Base-by-base conservation (phyloP, 768 basidiomycete species). In the Suillus americanus region DNA sequence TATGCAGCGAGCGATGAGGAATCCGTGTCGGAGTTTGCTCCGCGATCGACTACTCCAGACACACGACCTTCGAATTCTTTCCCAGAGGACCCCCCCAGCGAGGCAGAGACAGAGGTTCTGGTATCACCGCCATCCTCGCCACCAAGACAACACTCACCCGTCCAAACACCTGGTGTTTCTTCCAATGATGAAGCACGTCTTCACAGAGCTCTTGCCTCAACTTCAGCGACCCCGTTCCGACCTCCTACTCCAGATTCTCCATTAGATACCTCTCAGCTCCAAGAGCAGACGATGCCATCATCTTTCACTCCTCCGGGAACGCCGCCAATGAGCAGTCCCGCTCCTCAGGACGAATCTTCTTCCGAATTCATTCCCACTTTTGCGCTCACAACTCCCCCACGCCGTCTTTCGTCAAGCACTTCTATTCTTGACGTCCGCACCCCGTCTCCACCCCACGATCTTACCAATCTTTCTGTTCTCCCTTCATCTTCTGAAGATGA, bases 381-480 rank as follows among this genome's bases (percentile, higher is more conserved):
- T 41, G 60, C 67, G 8, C 74, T 81, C 53, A 73, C 79, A 48
- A 86, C 88, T 1, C 87, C 86, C 8, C 84, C 84, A 12, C 81
- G 79, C 35, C 78, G 74, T 53, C 67, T 75, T 23, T 80, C 80
- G 3, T 78, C 82, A 53, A 76, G 69, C 61, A 73, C 73, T 37
- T 79, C 83, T 12, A 82, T 78, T 64, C 65, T 80, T 16, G 83
- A 85, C 61, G 87, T 86, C 68, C 77, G 81, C 68, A 89, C 87
- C 0, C 89, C 88, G 10, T 86, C 89, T 1, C 88, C 90, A 37
- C 86, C 87, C 1, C 79, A 78, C 48, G 83, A 79, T 53, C 79
- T 89, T 64, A 88, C 89, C 12, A 88, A 88, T 8, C 84, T 91
- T 56, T 89, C 89, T 14, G 87, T 76, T 20, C 88, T 86, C 3